A percentile compares a stretch with the other conserved stretches of the same genome.
These are phyloP conservation scores for Gomphus sp. DNA, from an alignment of 1,284 basidiomycete genomes.

Conservation along the genomic window DNA sequence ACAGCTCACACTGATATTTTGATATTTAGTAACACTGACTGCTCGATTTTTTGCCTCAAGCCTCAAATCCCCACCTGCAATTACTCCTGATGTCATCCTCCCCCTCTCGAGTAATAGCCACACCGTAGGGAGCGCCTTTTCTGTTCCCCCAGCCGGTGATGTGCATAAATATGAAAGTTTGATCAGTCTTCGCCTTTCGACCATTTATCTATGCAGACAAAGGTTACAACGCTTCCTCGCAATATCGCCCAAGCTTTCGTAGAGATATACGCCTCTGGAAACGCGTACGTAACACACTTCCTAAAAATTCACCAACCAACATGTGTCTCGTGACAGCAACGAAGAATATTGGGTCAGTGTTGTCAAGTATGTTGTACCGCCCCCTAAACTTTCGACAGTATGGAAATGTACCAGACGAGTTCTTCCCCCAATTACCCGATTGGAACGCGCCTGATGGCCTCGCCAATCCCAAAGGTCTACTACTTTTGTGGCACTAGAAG, in stretches of 20 bases:
- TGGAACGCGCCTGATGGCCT: conserved; percentile 10
- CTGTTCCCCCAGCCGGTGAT: background rate
- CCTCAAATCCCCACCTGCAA: background rate
- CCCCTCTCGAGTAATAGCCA: conserved; percentile 3
- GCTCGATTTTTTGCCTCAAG: conserved; percentile 7
- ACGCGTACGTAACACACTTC: background rate
- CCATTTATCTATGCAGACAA: background rate
- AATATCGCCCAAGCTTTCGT: conserved; percentile 9
- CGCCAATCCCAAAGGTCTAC: conserved; percentile 1
- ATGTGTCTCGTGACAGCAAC: background rate
- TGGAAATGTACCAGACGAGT: conserved; percentile 17
- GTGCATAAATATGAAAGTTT: background rate
- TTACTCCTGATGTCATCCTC: conserved; percentile 6
- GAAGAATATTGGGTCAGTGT: conserved; percentile 11
- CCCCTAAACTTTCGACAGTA: conserved; percentile 18
- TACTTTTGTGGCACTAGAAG: background rate
- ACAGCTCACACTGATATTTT: background rate
- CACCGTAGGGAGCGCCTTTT: conserved; percentile 1
- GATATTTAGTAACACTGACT: background rate
- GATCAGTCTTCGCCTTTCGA: background rate
- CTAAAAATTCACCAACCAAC: background rate
- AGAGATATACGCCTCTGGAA: conserved; percentile 11
- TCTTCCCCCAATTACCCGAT: conserved; percentile 14
- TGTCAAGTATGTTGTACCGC: background rate
- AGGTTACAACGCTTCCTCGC: conserved; percentile 2